Evolutionary conservation across 2,329 filamentous ascomycete genomes (phyloP), one percentile per base, ranked within the genome.

Genomic region (Botrytis elliptica): DNA sequence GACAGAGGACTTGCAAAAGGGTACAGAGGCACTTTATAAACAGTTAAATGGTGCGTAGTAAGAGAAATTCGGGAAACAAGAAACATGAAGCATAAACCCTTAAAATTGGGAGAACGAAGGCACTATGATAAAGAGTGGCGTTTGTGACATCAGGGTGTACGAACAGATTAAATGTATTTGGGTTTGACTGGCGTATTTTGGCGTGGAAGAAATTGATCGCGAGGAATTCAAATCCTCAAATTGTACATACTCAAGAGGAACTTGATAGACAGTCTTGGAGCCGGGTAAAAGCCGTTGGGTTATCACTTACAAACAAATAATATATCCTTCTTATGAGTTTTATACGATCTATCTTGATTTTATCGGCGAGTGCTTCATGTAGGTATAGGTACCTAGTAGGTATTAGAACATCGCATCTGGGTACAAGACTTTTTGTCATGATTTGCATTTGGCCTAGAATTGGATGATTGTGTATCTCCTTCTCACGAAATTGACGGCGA

Each of bases 81-180:
- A 12, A 90, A 93, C 49, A 95, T 93, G 12, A 93, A 92, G 82
- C 98, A 98, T 83, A 92, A 88, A 78, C 95, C 99, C 82, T 87
- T 99, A 80, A 91, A 91, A 81, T 89, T 86, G 20, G 95, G 98
- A 83, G 96, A 98, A 99, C 96, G 0, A 96, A 95, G 0, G 6
- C 86, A 90, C 18, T 57, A 33, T 20, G 49, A 9, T 12, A 57
- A 42, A 25, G 38, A 57, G n/a, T 42, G 38, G 38, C 49, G 52
- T 69, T 49, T 42, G 49, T 33, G 49, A 69, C 49, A 69, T 42
- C 14, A 44, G 55, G 25, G 42, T 57, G 38, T 29, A 57, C 4
- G 38, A 57, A 57, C n/a, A 18, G 38, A 44, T 57, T 49, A 57
- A 42, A 33, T n/a, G 14, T 16, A 33, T 22, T 44, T 42, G 29